phyloP scores from a whole-genome alignment of 352 stramenopile species.

The Pythium dissotocum region DNA sequence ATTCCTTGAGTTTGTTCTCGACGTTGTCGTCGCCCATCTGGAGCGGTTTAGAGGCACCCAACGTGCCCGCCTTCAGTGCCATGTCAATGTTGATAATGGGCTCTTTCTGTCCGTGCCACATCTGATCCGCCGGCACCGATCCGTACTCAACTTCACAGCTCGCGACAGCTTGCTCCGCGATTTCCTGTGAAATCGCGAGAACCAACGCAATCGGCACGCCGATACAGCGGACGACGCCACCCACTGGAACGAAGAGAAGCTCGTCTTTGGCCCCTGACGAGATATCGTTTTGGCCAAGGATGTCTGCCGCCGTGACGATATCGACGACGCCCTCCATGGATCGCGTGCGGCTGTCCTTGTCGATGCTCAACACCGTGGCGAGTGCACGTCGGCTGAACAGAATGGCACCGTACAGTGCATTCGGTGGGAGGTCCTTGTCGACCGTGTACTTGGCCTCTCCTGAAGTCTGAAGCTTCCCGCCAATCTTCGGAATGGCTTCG shows the following conservation, averaged over 20 bases:
- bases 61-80: slow-evolving; percentile 33
- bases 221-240: slow-evolving; percentile 40
- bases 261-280: slow-evolving; percentile 30
- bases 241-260: slow-evolving; percentile 44
- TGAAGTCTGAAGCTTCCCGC: slow-evolving; percentile 37
- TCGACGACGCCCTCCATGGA: slow-evolving; percentile 37
- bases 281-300: slow-evolving; percentile 37
- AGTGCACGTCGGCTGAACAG: slow-evolving; percentile 31
- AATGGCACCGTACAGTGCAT: slow-evolving; percentile 38
- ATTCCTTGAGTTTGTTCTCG: slow-evolving; percentile 23
- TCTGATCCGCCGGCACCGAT: slow-evolving; percentile 23
- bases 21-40: slow-evolving; percentile 32
- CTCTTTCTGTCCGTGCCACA: slow-evolving; percentile 32
- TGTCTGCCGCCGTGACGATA: slow-evolving; percentile 38
- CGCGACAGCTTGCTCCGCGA: slow-evolving; percentile 32
- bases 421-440: slow-evolving; percentile 31
- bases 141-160: slow-evolving; percentile 37
- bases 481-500: slow-evolving; percentile 41
- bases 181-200: slow-evolving; percentile 35
- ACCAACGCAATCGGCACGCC: slow-evolving; percentile 44
- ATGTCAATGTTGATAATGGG: slow-evolving; percentile 43
- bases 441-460: slow-evolving; percentile 48
- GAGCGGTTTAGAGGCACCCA: slow-evolving; percentile 9
- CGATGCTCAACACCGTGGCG: slow-evolving; percentile 28
- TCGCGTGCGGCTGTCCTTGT: slow-evolving; percentile 27